Evolutionary conservation across 371 early-diverging fungal species (phyloP), one percentile per base, ranked within the genome.

Genomic region (Basidiobolus heterosporus): DNA sequence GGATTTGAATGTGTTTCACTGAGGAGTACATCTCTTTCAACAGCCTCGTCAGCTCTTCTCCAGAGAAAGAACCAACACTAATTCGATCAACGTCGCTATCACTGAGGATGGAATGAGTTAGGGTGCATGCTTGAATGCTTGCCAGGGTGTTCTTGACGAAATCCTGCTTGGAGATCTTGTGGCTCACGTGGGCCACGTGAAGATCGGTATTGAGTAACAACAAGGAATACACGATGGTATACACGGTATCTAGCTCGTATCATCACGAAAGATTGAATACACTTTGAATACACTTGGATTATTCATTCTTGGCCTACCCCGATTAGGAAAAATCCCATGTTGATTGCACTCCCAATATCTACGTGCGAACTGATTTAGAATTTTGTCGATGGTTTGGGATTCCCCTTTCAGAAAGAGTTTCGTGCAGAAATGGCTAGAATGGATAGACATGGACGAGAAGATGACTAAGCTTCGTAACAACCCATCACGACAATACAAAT

Each of bases 171-270:
- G 75, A 69, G 76, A 79, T 79, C 30, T 67, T 65, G 1, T 61
- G 64, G 21, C 74, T 70, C 38, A 66, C 75, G 53, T 80, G 77
- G 14, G 86, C 88, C 24, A 85, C 74, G 55, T 91, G 86, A 30
- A 92, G 65, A 59, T 94, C 95, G 0, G 95, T 94, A 61, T 93
- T 93, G 2, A 94, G 69, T 36, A 94, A 56, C 38, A 94, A 60
- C 2, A 91, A 43, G 5, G 91, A 90, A 51, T 86, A 91, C 0
- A 82, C 70, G 23, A 90, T 74, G 15, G 84, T 84, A 56, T 94
- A 84, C 0, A 88, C 86, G 16, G 82, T 79, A 48, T 80, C 81
- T 57, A 45, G 14, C 30, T 3, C 30, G 39, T 42, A 22, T n/a
- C 22, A n/a, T 2, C 16, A 21, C 11, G 23, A 37, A 36, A 38